Conservation (phyloP, 805 yeast genomes). For the Teunomyces barrocoloradensis region DNA sequence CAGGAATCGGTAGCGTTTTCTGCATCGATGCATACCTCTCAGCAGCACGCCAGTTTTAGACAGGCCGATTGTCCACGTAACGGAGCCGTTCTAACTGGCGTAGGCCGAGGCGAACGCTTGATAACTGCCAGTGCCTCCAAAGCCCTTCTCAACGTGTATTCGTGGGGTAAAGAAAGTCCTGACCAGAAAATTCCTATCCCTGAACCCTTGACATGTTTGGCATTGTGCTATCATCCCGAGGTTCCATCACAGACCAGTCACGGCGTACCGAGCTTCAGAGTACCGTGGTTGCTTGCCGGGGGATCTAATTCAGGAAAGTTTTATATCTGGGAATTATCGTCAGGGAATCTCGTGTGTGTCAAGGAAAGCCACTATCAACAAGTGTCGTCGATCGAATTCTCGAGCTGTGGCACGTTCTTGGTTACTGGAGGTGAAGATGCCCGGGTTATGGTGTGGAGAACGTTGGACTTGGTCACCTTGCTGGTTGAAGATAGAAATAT, state of each 20-base stretch:
- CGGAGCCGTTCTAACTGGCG: conserved; percentile 48
- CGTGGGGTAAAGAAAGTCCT: conserved; percentile 66
- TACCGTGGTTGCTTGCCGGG: conserved; percentile 68
- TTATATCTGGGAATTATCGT: conserved; percentile 79
- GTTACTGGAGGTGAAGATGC: conserved; percentile 82
- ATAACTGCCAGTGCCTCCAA: conserved; percentile 67
- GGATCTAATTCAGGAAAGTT: conserved; percentile 75
- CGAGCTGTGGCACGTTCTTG: conserved; percentile 60
- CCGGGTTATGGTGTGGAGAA: conserved; percentile 71
- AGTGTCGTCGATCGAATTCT: conserved; percentile 56
- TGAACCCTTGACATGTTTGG: conserved; percentile 64
- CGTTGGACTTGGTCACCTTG: conserved; percentile 52
- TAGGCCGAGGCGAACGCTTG: conserved; percentile 48
- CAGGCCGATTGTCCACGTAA: conserved; percentile 47
- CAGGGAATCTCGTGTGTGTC: conserved; percentile 71
- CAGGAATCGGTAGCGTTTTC: conserved; percentile 41
- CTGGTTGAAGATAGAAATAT: conserved; percentile 29
- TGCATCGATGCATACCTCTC: conserved; percentile 46
- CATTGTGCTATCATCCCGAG: conserved; percentile 39
- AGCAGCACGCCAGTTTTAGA: conserved; percentile 49
- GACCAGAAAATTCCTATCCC: conserved; percentile 85
- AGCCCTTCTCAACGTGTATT: conserved; percentile 72
- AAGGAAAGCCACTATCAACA: conserved; percentile 84
- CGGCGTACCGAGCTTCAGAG: conserved; percentile 40
- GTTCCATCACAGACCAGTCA: conserved; percentile 16